Evolutionary conservation across 108 stramenopile genomes (phyloP).

Genomic region (Nannochloropsis oceanica): DNA sequence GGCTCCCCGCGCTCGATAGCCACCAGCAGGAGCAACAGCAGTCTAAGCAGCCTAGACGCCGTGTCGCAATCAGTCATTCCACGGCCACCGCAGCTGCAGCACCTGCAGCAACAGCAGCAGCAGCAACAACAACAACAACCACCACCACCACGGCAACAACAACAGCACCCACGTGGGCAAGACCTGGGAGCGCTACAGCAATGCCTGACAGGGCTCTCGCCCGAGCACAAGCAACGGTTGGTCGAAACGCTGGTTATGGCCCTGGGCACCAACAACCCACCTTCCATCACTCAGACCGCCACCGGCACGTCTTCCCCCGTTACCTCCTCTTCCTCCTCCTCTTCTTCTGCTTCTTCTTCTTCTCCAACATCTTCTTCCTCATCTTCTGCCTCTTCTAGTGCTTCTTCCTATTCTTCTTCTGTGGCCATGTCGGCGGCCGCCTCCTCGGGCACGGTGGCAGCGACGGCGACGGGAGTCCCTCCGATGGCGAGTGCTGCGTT

Average conservation of each 20-base stretch:
- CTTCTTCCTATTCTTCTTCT: not conserved
- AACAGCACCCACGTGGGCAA: not conserved
- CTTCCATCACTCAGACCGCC: not conserved
- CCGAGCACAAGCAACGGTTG: not conserved
- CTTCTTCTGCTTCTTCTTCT: not conserved
- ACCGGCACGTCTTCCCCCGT: not conserved
- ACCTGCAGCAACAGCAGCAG: not conserved
- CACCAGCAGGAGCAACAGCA: not conserved
- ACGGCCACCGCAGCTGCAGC: not conserved
- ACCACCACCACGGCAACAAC: no score
- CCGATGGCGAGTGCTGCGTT: constrained; percentile 42
- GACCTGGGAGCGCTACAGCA: not conserved
- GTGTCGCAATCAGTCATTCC: not conserved
- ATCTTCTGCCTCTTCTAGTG: not conserved
- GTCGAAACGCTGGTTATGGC: not conserved
- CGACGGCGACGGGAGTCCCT: constrained; percentile 14
- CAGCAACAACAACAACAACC: not conserved
- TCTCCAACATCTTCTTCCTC: not conserved
- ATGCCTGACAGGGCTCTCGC: not conserved
- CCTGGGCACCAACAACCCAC: not conserved
- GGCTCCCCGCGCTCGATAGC: not conserved
- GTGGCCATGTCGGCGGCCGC: not conserved
- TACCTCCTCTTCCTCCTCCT: not conserved
- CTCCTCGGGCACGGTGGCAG: not conserved
- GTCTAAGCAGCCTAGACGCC: not conserved